Percentiles rank a stretch among this genome's conserved stretches.
phyloP scores from a whole-genome alignment of 2,329 filamentous ascomycete species.

The Xylaria hypoxylon region DNA sequence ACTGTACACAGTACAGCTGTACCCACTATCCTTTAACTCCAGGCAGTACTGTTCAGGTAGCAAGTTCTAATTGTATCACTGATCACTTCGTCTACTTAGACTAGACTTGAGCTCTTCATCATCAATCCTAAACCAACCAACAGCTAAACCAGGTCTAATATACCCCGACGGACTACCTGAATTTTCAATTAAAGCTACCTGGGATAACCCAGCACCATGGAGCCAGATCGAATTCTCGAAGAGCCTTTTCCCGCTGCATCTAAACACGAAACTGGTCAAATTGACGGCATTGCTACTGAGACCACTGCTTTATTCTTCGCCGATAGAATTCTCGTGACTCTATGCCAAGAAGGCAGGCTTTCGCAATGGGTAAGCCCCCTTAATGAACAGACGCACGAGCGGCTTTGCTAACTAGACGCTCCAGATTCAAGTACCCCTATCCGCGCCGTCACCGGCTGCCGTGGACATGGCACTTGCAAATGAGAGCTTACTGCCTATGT shows the following conservation, averaged over 20 bases:
- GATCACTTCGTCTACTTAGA: too few species aligned
- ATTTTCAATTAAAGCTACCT: background rate
- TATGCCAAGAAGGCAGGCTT: slow-evolving; percentile 85
- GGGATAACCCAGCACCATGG: slow-evolving; percentile 51
- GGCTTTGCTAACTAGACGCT: slow-evolving; percentile 22
- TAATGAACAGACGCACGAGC: background rate
- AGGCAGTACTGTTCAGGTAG: too few species aligned
- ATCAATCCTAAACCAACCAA: too few species aligned
- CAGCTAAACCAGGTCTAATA: too few species aligned
- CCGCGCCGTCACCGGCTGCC: slow-evolving; percentile 71
- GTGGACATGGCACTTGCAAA: slow-evolving; percentile 70
- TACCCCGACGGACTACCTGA: background rate
- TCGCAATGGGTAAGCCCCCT: slow-evolving; percentile 86
- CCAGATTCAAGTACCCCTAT: slow-evolving; percentile 82
- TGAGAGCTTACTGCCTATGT: slow-evolving; percentile 73
- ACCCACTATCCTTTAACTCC: too few species aligned
- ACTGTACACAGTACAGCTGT: background rate
- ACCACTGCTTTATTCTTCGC: slow-evolving; percentile 79
- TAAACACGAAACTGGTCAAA: slow-evolving; percentile 67
- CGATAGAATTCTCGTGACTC: slow-evolving; percentile 91
- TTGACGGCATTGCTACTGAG: slow-evolving; percentile 78
- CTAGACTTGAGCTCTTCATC: too few species aligned
- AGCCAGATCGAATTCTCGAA: slow-evolving; percentile 55
- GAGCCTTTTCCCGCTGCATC: slow-evolving; percentile 77
- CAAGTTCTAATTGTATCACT: too few species aligned